Evolutionary conservation across 176 grass and related monocot genomes (phyloP).

Genomic region (Oryza meridionalis): DNA sequence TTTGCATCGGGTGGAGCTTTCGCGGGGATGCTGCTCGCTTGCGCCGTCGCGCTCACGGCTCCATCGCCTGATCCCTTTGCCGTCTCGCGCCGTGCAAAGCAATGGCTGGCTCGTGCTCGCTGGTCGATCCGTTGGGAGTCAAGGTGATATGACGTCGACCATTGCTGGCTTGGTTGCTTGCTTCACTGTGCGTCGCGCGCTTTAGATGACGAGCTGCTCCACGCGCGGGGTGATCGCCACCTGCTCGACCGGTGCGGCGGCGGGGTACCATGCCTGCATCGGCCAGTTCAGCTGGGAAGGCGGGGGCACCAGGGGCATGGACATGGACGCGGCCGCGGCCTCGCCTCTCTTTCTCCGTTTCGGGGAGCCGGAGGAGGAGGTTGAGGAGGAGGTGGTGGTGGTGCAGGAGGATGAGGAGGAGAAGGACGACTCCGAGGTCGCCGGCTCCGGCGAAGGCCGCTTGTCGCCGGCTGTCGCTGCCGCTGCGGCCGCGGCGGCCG

Average conservation of each 20-base stretch:
- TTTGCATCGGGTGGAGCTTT: slow-evolving; percentile 36
- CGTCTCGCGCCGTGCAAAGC: slow-evolving; percentile 22
- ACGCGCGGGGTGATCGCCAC: slow-evolving; percentile 37
- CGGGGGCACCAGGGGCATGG: slow-evolving; percentile 41
- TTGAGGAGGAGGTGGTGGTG: background rate
- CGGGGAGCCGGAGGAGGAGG: slow-evolving; percentile 35
- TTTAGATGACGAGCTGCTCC: slow-evolving; percentile 64
- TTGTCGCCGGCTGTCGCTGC: slow-evolving; percentile 37
- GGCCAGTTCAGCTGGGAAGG: slow-evolving; percentile 44
- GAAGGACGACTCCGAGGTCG: slow-evolving; percentile 45
- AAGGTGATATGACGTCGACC: background rate
- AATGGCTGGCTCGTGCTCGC: slow-evolving; percentile 5
- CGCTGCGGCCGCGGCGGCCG: background rate
- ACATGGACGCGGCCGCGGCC: slow-evolving; percentile 59
- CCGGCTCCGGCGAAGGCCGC: slow-evolving; percentile 49
- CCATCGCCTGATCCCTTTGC: slow-evolving; percentile 18
- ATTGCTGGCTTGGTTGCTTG: background rate
- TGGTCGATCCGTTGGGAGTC: background rate
- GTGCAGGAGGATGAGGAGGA: background rate
- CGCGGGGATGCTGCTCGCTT: background rate
- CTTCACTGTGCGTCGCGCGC: background rate
- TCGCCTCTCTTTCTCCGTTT: slow-evolving; percentile 74
- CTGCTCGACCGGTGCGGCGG: slow-evolving; percentile 40
- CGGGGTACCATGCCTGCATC: slow-evolving; percentile 42
- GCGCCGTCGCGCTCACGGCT: slow-evolving; percentile 2